Conservation (phyloP, 768 basidiomycete species). For the Solioccasus polychromus region DNA sequence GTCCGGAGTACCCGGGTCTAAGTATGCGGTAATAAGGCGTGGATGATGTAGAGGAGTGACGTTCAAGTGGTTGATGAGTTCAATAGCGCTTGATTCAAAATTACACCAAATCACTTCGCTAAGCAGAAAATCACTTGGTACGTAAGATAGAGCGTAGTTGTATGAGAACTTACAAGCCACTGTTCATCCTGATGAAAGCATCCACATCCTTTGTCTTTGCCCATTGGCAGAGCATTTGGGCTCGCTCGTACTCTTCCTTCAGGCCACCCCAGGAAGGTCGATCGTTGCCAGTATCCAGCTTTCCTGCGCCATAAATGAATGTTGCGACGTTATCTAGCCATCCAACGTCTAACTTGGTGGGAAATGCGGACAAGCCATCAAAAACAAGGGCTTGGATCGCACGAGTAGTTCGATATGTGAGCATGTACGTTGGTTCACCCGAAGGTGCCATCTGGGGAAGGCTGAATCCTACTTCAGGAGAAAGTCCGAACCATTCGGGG, state of each 20-base stretch:
- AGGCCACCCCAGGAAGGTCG: slow-evolving; percentile 1
- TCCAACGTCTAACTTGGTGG: slow-evolving; percentile 3
- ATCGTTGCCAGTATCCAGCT: slow-evolving; percentile 2
- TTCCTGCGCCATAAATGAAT: slow-evolving; percentile 3
- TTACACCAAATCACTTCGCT: slow-evolving; percentile 8
- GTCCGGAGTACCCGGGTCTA: slow-evolving; percentile 4
- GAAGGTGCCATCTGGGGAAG: slow-evolving; percentile 3
- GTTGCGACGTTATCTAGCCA: slow-evolving; percentile 1
- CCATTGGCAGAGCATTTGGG: slow-evolving; percentile 3
- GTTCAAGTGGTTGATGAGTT: slow-evolving; percentile 4
- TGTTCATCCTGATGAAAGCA: slow-evolving; percentile 5
- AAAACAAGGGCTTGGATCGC: slow-evolving; percentile 1
- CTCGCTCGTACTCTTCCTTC: slow-evolving; percentile 1
- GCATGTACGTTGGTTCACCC: neutral
- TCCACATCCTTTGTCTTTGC: neutral
- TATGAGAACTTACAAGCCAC: neutral
- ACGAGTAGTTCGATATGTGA: slow-evolving; percentile 5
- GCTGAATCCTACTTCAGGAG: slow-evolving; percentile 5
- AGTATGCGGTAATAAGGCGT: neutral
- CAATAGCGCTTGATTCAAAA: slow-evolving; percentile 2
- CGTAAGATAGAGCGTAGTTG: neutral
- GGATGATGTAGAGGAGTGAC: slow-evolving; percentile 1
- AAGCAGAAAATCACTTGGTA: neutral
- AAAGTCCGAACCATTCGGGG: slow-evolving; percentile 5
- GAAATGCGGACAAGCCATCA: slow-evolving; percentile 3